Evolutionary conservation across 2,329 filamentous ascomycete species (phyloP).

Genomic region (Pezicula rhizophila): DNA sequence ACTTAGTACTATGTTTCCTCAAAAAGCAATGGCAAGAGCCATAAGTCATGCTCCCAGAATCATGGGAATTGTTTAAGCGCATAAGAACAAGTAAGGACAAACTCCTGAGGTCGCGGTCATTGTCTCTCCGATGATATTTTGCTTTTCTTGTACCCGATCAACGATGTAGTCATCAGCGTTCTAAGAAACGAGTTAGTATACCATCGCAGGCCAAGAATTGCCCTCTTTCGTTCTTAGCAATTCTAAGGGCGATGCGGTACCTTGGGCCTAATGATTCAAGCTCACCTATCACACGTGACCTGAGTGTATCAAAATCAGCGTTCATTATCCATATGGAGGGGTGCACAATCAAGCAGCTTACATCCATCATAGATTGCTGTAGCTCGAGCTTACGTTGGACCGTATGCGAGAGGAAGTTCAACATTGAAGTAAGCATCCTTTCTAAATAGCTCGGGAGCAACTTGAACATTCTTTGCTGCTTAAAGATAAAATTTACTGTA

Average conservation of each 20-base stretch:
- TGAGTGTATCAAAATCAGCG: no score
- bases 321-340: no score
- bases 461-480: no score
- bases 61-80: no score
- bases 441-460: no score
- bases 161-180: conserved; percentile 40
- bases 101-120: conserved; percentile 75
- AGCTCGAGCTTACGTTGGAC: conserved; percentile 87
- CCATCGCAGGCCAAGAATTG: conserved; percentile 76
- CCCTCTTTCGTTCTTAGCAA: conserved; percentile 71
- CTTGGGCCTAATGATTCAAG: conserved; percentile 67
- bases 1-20: no score
- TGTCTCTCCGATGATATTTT: conserved; percentile 72
- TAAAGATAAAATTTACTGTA: conserved; percentile 35
- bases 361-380: conserved; percentile 83
- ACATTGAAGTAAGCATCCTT: no score
- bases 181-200: conserved; percentile 25
- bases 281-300: conserved; percentile 67
- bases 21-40: no score
- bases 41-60: no score
- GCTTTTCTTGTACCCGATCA: conserved; percentile 63
- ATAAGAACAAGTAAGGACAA: no score
- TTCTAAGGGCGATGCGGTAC: conserved; percentile 78
- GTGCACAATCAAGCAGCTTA: no score
- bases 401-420: conserved; percentile 83